Evolutionary conservation across 768 basidiomycete species (phyloP), one percentile per base, ranked within the genome.

Genomic region (Tylopilus intermedius): DNA sequence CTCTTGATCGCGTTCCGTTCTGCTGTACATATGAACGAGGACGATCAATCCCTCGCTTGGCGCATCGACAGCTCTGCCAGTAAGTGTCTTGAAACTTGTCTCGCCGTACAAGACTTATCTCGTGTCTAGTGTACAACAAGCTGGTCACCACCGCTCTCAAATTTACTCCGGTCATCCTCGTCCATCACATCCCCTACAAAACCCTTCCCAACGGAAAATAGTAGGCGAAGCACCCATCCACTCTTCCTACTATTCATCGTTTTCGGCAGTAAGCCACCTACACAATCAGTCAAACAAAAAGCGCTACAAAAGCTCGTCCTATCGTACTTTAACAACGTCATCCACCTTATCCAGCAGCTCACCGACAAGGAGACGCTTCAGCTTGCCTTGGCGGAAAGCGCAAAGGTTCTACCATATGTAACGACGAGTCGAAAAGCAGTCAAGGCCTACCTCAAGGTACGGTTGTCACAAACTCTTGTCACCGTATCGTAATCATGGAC

Each of bases 1-100:
- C 75, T 95, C 7, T 72, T 96, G 35, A 77, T 94, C 30, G 95
- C 93, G 0, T 98, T 98, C 77, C 81, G 94, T 48, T 83, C 92
- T 6, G 95, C 94, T 5, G 89, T 81, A 0, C 82, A 90, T 63
- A 86, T 92, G 81, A 92, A 96, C 62, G 88, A 92, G 57, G 90
- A 93, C 8, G 79, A 83, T 44, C 82, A 86, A 49, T 73, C 82
- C 33, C 74, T 88, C n/a, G 84, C 83, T 7, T 98, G 91, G 86
- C 81, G 79, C 47, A 93, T 98, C 48, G 88, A 95, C 60, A 88
- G 76, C 65, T 77, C 94, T 1, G 73, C 80, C 47, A 51, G 78
- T 62, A 51, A 32, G 7, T 15, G 10, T 37, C 5, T 40, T 1
- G 21, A 18, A 21, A 10, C 22, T 44, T n/a, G 15, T 45, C 22